Evolutionary conservation across 305 asterid genomes (phyloP).

Genomic region (Rubia balearica): DNA sequence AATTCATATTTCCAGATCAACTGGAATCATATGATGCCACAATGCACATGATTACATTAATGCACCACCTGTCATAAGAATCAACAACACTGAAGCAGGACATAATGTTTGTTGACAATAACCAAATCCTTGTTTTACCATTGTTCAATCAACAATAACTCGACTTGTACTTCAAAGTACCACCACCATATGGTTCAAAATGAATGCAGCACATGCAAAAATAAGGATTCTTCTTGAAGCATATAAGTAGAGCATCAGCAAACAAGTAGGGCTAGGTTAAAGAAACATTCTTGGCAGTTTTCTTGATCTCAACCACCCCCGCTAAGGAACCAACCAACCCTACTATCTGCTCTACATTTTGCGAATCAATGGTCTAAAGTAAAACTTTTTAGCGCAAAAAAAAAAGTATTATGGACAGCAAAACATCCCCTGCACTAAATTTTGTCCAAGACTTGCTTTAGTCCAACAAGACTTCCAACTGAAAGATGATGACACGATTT

Average conservation of each 20-base stretch:
- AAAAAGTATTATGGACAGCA: neutral
- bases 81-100: conserved; percentile 12
- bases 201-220: conserved; percentile 23
- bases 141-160: neutral
- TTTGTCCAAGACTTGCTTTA: conserved; percentile 1
- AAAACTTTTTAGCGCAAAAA: neutral
- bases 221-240: conserved; percentile 11
- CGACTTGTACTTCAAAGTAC: neutral
- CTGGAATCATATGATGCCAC: conserved; percentile 11
- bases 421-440: neutral
- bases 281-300: neutral
- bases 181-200: neutral
- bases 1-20: conserved; percentile 3
- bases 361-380: conserved; percentile 12
- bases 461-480: neutral
- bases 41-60: conserved; percentile 24
- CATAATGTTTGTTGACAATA: conserved; percentile 13
- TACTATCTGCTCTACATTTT: conserved; percentile 8
- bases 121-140: conserved; percentile 11
- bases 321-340: conserved; percentile 13
- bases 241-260: neutral
- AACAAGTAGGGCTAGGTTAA: conserved; percentile 8
- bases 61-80: conserved; percentile 23
- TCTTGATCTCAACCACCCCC: conserved; percentile 13
- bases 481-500: no score